A percentile compares a stretch with the other conserved stretches of the same genome.
Conservation (phyloP, 108 stramenopile species). For the Fragilaria crotonensis region DNA sequence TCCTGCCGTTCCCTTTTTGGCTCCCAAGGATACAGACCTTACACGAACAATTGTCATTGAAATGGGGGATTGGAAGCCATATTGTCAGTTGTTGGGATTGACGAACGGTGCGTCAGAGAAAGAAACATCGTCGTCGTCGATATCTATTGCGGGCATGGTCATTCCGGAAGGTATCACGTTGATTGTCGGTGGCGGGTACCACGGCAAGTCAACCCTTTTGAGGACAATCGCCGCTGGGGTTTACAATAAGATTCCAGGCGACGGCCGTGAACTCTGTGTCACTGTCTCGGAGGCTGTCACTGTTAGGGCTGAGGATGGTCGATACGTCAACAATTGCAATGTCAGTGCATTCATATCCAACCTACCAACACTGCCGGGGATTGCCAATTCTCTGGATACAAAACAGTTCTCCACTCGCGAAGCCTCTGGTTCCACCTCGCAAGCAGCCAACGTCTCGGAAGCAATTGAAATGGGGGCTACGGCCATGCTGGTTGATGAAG, state of each 20-base stretch:
- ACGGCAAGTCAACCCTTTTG: slow-evolving; percentile 93
- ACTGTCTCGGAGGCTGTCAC: slow-evolving; percentile 70
- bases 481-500: slow-evolving; percentile 88
- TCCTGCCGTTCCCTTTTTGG: slow-evolving; percentile 62
- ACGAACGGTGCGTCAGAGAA: not conserved
- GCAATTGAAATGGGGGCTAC: slow-evolving; percentile 82
- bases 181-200: slow-evolving; percentile 94
- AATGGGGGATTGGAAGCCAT: slow-evolving; percentile 30
- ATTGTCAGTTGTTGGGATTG: slow-evolving; percentile 10
- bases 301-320: slow-evolving; percentile 92
- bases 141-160: slow-evolving; percentile 66
- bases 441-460: slow-evolving; percentile 87
- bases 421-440: slow-evolving; percentile 87
- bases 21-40: slow-evolving; percentile 39
- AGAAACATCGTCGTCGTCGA: too few species aligned
- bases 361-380: slow-evolving; percentile 52
- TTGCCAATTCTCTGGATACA: slow-evolving; percentile 33
- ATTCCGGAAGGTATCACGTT: slow-evolving; percentile 83
- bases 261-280: slow-evolving; percentile 86
- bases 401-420: slow-evolving; percentile 74
- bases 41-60: slow-evolving; percentile 31
- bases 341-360: slow-evolving; percentile 90
- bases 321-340: slow-evolving; percentile 81
- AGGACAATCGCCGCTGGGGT: slow-evolving; percentile 74
- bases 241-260: slow-evolving; percentile 86